Base-by-base conservation (phyloP, 2,329 filamentous ascomycete genomes). In the Aspergillus luchuensis region DNA sequence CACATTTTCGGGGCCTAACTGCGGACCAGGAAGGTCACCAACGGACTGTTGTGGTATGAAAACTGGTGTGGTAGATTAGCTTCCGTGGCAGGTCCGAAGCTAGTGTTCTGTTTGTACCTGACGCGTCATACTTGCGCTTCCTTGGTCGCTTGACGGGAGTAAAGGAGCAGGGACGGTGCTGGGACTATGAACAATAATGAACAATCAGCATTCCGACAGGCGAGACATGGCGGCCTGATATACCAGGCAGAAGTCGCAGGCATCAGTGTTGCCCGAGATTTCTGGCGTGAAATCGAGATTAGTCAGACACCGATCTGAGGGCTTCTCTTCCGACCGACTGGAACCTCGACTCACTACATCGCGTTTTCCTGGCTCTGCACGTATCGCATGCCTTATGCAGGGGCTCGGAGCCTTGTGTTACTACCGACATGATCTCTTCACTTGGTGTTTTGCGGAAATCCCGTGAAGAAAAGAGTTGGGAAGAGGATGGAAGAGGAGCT, bases 341-440 rank as follows among this genome's bases (percentile, higher is more conserved):
- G 47, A 50, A 36, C 2, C 33, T 28, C 15, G 25, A 56, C 58
- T 56, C 25, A 60, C 58, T 43, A 47, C 58, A 60, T 33, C 58
- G 58, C 17, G 48, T 56, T 41, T 60, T 60, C 17, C 47, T 56
- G 15, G 52, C n/a, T 11, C 58, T 53, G 36, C 58, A 60, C 17
- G 52, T 36, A 39, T 60, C 58, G 36, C 58, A 60, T 5, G 58
- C 52, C 17, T 60, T 60, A 25, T 60, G 45, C 15, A 60, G 0
- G 66, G 52, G 38, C 10, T 41, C 52, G 25, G 52, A 55, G 36
- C 52, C 41, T 43, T 23, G 28, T n/a, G 13, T 15, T 15, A n/a
- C 52, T 38, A 39, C 52, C 41, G 52, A 45, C 52, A 55, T 55
- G 19, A 15, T 55, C 6, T 33, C 8, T 17, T 10, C 7, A 36